Evolutionary conservation across 75 land plant species (phyloP), one percentile per base, ranked within the genome.

Genomic region (Gnetum montanum): DNA sequence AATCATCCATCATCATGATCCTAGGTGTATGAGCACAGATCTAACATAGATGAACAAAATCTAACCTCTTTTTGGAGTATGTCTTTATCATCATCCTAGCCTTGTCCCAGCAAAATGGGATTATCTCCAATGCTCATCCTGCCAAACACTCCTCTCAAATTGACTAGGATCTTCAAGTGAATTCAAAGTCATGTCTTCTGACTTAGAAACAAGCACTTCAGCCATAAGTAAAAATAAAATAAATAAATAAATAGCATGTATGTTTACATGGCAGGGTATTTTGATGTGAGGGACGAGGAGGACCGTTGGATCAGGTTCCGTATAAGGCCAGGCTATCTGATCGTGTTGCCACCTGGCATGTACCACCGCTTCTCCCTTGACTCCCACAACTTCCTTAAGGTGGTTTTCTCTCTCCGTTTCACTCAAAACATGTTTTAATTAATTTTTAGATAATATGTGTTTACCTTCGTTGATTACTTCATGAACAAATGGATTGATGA

Each of bases 321-420:
- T n/a, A 53, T 71, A 22, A 49, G 52, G 57, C 59, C 66, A 37
- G 74, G 74, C 4, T 59, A 66, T 24, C 54, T 71, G 15, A 36
- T 71, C 3, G 71, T 60, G 0, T 54, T 71, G 13, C 74, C 74
- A 20, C 64, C 72, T 40, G 74, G 74, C 20, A 60, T 67, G 71
- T 71, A 71, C 41, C 74, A 71, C 50, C 72, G 74, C 8, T 71
- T 71, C 8, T 67, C 70, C 6, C 43, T 71, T 5, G 73, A 65
- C 22, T 43, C 62, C 19, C 13, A 46, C 43, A 18, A 60, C 33
- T 67, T 59, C 40, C 19, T 71, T 1, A 60, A 71, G 74, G 71
- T 71, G 34, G 30, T 33, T 28, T 15, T 24, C 4, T 31, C 37
- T 18, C 4, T 8, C 18, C 6, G 12, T 13, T 47, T 47, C 38